These are phyloP conservation scores for Daldinia bambusicola DNA, from an alignment of 495 filamentous ascomycete genomes.

Conservation along the genomic window DNA sequence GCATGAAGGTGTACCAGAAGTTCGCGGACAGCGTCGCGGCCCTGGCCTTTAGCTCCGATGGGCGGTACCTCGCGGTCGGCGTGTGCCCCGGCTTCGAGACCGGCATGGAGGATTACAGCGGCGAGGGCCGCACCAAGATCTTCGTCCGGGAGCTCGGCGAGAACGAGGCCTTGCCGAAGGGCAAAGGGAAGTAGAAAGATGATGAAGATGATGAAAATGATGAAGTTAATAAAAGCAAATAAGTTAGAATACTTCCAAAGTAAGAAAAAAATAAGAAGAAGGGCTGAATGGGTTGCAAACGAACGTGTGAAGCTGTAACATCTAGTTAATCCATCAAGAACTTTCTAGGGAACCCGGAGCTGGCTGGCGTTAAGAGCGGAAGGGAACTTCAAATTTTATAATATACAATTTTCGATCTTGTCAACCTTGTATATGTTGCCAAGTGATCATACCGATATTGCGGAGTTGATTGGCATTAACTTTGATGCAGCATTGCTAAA, in stretches of 20 bases:
- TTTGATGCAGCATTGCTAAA: background rate
- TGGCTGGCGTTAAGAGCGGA: conserved; percentile 37
- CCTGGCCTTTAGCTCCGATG: conserved; percentile 79
- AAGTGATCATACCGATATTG: background rate
- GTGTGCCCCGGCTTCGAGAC: conserved; percentile 93
- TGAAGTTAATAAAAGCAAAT: too few relatives aligned
- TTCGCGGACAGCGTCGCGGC: conserved; percentile 81
- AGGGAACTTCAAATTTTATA: conserved; percentile 28
- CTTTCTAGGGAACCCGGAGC: conserved; percentile 31
- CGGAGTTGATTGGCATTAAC: background rate
- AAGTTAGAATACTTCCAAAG: too few relatives aligned
- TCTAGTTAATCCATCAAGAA: conserved; percentile 12
- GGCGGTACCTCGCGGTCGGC: conserved; percentile 83
- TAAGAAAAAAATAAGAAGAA: too few relatives aligned
- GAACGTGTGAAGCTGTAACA: background rate
- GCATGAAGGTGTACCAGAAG: conserved; percentile 89
- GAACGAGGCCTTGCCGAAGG: conserved; percentile 89
- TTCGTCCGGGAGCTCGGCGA: conserved; percentile 84
- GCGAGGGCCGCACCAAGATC: conserved; percentile 77
- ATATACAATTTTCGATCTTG: background rate
- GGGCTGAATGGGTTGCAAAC: conserved; percentile 6
- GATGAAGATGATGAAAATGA: too few relatives aligned
- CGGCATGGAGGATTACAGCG: conserved; percentile 77
- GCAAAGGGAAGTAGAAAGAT: conserved; percentile 64
- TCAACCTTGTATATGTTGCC: background rate